These are phyloP conservation scores for Talaromyces sp. DNA, from an alignment of 2,329 filamentous ascomycete genomes.

Conservation along the genomic window DNA sequence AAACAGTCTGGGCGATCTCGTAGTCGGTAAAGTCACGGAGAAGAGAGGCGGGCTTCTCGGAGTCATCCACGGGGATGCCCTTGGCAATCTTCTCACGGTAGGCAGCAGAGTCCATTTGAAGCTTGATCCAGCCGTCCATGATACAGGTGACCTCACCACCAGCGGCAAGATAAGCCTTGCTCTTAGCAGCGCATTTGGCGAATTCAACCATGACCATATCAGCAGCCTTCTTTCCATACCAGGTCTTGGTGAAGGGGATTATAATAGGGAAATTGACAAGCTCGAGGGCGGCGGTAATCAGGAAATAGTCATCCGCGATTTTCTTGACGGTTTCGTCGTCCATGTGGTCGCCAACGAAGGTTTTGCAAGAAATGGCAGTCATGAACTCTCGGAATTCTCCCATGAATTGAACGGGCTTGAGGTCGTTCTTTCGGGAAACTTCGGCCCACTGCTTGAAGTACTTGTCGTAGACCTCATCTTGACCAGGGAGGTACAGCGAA, in stretches of 20 bases:
- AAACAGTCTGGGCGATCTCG: conserved; percentile 88
- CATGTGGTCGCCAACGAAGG: conserved; percentile 97
- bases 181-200: conserved; percentile 84
- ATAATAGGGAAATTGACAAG: conserved; percentile 98
- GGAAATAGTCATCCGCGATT: conserved; percentile 94
- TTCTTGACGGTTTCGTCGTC: conserved; percentile 84
- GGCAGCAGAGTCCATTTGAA: conserved; percentile 77
- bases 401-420: conserved; percentile 84
- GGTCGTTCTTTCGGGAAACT: conserved; percentile 66
- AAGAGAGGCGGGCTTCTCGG: conserved; percentile 77
- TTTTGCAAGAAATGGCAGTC: conserved; percentile 90
- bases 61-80: conserved; percentile 62
- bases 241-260: conserved; percentile 88
- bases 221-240: conserved; percentile 94
- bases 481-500: conserved; percentile 80
- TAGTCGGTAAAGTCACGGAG: conserved; percentile 84
- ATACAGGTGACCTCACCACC: conserved; percentile 86
- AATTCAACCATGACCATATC: conserved; percentile 91
- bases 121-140: conserved; percentile 89
- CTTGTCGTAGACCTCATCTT: conserved; percentile 84
- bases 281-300: conserved; percentile 91
- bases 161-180: conserved; percentile 84
- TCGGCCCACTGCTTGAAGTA: conserved; percentile 79
- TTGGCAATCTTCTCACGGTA: conserved; percentile 76
- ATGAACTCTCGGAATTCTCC: conserved; percentile 87